Evolutionary conservation across 2,329 filamentous ascomycete species (phyloP), one percentile per base, ranked within the genome.

Genomic region (Coniosporium tulheliwenetii): DNA sequence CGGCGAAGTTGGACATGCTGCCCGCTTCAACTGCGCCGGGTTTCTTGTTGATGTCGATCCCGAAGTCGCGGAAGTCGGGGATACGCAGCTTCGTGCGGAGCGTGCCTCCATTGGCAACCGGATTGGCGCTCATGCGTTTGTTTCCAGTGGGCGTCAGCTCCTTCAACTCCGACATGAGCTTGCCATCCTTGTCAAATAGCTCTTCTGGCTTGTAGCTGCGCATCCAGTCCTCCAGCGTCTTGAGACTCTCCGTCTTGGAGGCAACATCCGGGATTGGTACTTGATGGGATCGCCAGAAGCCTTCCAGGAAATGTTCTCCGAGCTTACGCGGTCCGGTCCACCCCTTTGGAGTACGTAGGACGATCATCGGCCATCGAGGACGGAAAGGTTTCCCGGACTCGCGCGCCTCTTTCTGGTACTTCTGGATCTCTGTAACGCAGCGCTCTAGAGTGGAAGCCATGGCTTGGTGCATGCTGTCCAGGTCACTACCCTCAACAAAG

Each of bases 231-330:
- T 87, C 81, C 5, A 87, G 69, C 1, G 76, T 47, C 60, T 80
- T 74, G 42, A 86, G 64, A 44, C 84, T 77, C 10, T 70, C 65
- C 1, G 71, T 66, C 53, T 83, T 84, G 16, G 69, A 72, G 31
- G 69, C 67, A 1, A 81, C 78, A 47, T 82, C 79, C 4, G 81
- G 70, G 44, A 87, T 77, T 36, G 82, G 82, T 5, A 87, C 77
- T 58, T 87, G 82, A 54, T 87, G 82, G 13, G 81, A 67, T 36
- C 81, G 73, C 81, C 81, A 87, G 65, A 75, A 86, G n/a, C 82
- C 82, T 50, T 76, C 76, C 7, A 85, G 69, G 48, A 73, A 78
- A 53, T 84, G 79, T 43, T 73, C 73, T 49, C 80, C 79, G 39
- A 86, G 52, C 56, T 82, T 79, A 43, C 79, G 71, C 5, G 82